Evolutionary conservation across 768 basidiomycete genomes (phyloP).

Genomic region (Leccinum aurantiacum): DNA sequence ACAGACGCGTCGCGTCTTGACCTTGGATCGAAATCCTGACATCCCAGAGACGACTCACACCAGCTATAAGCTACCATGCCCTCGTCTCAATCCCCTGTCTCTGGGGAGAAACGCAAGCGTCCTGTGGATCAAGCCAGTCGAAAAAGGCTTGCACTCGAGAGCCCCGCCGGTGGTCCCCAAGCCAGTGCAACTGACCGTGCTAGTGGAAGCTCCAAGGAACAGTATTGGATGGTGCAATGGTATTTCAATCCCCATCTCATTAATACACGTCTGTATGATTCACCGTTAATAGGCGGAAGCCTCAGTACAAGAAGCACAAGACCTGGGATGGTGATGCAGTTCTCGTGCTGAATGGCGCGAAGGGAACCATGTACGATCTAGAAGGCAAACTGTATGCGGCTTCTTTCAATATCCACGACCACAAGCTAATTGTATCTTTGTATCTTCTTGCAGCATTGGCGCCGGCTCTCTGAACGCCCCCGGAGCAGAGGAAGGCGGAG

Average conservation of each 20-base stretch:
- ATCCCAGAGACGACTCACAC: not conserved
- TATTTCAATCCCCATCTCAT: constrained; percentile 25
- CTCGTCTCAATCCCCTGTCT: constrained; percentile 12
- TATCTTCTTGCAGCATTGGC: constrained; percentile 42
- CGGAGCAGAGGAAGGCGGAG: constrained; percentile 37
- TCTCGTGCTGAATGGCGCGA: constrained; percentile 49
- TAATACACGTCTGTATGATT: not conserved
- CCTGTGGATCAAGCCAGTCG: constrained; percentile 25
- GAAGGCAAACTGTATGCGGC: constrained; percentile 65
- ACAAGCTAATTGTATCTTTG: not conserved
- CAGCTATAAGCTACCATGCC: constrained; percentile 19
- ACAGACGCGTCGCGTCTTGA: constrained; percentile 23
- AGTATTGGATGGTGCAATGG: constrained; percentile 83
- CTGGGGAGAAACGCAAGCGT: constrained; percentile 34
- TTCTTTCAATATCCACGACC: not conserved
- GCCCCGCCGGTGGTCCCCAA: constrained; percentile 9
- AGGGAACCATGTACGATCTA: constrained; percentile 54
- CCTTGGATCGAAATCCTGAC: not conserved
- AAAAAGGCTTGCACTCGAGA: constrained; percentile 31
- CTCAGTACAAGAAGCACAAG: constrained; percentile 80
- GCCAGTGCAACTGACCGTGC: constrained; percentile 6
- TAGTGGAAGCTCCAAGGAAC: constrained; percentile 28
- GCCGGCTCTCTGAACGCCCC: constrained; percentile 47
- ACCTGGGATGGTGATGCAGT: constrained; percentile 87
- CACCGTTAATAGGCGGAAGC: constrained; percentile 50